A percentile compares a stretch with the other conserved stretches of the same genome.
phyloP scores from a whole-genome alignment of 1,139 yeast genomes.

The Pneumocystis jirovecii region DNA sequence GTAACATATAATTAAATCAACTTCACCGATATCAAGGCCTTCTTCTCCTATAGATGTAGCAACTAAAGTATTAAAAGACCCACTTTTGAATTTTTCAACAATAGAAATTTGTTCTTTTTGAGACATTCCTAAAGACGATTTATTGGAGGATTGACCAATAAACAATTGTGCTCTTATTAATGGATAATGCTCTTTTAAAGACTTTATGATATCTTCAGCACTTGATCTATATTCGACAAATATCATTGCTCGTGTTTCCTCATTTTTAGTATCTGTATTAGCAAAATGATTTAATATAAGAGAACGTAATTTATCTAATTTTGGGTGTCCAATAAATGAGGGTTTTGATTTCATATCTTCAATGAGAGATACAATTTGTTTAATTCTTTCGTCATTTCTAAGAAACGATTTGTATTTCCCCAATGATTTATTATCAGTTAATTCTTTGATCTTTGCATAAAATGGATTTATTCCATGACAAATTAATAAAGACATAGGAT shows the following conservation, averaged over 20 bases:
- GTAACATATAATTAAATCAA: constrained; percentile 79
- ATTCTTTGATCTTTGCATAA: constrained; percentile 26
- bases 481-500: constrained; percentile 35
- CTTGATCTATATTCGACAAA: constrained; percentile 83
- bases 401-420: constrained; percentile 50
- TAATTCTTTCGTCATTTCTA: constrained; percentile 38
- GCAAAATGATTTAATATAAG: constrained; percentile 14
- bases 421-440: constrained; percentile 30
- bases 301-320: constrained; percentile 27
- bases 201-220: constrained; percentile 68
- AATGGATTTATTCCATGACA: constrained; percentile 76
- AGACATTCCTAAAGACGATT: constrained; percentile 27
- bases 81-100: constrained; percentile 56
- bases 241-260: constrained; percentile 61
- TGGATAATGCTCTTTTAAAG: constrained; percentile 36
- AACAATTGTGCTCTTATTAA: constrained; percentile 64
- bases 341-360: constrained; percentile 31
- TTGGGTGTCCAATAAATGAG: constrained; percentile 54
- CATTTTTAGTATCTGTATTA: constrained; percentile 12
- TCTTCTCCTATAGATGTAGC: constrained; percentile 98
- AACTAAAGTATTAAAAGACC: constrained; percentile 61
- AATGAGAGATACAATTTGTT: constrained; percentile 32
- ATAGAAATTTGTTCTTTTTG: constrained; percentile 38
- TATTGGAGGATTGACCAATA: constrained; percentile 53
- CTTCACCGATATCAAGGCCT: constrained; percentile 96